Conservation (phyloP, 1,139 yeast species). For the Debaryomyces sp. region DNA sequence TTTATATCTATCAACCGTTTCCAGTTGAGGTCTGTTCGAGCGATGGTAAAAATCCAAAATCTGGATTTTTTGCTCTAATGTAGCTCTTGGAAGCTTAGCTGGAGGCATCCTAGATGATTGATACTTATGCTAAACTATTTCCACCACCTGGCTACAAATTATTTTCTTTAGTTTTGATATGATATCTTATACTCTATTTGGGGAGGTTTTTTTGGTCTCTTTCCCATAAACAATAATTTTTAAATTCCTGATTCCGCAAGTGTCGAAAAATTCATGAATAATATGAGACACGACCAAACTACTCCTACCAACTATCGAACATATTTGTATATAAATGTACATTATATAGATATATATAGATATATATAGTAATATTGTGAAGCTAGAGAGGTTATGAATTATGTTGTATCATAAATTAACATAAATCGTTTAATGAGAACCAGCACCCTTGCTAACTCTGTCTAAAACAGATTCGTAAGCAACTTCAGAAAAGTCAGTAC, state of each 20-base stretch:
- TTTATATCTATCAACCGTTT: constrained; percentile 55
- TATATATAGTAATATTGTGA: background rate
- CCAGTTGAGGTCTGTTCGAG: constrained; percentile 56
- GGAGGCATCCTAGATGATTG: constrained; percentile 20
- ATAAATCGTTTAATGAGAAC: constrained; percentile 32
- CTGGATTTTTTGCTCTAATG: constrained; percentile 58
- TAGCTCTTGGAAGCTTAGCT: constrained; percentile 53
- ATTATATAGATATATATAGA: constrained; percentile 7
- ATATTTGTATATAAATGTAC: constrained; percentile 6
- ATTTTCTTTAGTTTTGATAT: background rate
- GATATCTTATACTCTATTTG: constrained; percentile 5
- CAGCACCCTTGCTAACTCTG: constrained; percentile 82
- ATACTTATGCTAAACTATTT: background rate
- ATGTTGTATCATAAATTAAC: background rate
- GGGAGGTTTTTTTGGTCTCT: constrained; percentile 8
- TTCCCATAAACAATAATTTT: constrained; percentile 3
- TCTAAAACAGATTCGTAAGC: constrained; percentile 91
- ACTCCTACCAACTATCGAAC: background rate
- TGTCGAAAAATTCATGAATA: constrained; percentile 8
- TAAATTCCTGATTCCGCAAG: constrained; percentile 15
- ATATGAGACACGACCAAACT: constrained; percentile 3
- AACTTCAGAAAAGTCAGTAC: constrained; percentile 97
- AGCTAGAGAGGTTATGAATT: background rate
- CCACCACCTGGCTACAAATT: background rate
- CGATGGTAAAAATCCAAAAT: constrained; percentile 54